Evolutionary conservation across 257 asterid species (phyloP).

Genomic region (Coffea canephora): DNA sequence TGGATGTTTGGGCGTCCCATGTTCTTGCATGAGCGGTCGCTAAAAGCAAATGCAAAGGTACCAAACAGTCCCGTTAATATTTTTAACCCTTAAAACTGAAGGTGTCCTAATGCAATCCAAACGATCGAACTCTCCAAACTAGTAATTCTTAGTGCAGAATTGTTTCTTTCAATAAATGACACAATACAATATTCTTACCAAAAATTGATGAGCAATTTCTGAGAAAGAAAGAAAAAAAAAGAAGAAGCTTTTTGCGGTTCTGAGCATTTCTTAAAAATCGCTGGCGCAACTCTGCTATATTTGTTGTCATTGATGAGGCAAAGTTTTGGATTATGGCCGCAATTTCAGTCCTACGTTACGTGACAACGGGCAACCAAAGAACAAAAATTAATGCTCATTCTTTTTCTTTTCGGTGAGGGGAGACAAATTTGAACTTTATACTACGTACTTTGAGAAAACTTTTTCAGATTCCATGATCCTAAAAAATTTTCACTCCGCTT

Average conservation of each 20-base stretch:
- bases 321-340: background rate
- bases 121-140: background rate
- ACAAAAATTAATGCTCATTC: background rate
- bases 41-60: slow-evolving; percentile 5
- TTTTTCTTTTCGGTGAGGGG: background rate
- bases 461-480: background rate
- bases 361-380: too few species aligned
- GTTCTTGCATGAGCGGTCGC: too few species aligned
- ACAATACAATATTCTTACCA: background rate
- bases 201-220: background rate
- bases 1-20: too few species aligned
- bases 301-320: background rate
- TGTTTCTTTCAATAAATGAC: slow-evolving; percentile 4
- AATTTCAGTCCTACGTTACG: background rate
- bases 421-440: background rate
- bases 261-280: background rate
- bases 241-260: too few species aligned
- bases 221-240: background rate
- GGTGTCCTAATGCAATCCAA: background rate
- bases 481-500: background rate
- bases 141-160: background rate
- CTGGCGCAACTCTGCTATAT: background rate
- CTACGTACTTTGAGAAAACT: background rate
- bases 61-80: background rate
- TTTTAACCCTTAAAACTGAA: background rate